A percentile compares a stretch with the other conserved stretches of the same genome.
phyloP scores from a whole-genome alignment of 805 yeast genomes.

The Sungouiozyma ichnusensis region DNA sequence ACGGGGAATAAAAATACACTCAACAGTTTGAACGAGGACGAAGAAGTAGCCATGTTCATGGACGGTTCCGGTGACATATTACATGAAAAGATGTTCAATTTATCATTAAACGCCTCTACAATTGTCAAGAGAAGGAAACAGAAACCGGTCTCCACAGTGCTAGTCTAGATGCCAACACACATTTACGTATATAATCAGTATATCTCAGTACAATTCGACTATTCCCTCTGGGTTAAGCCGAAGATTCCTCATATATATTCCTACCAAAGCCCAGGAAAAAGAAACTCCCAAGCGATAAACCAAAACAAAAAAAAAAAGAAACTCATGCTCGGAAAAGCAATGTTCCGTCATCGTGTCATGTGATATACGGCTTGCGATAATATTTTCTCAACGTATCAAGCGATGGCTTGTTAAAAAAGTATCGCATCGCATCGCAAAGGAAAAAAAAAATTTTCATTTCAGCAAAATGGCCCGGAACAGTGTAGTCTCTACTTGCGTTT shows the following conservation, averaged over 20 bases:
- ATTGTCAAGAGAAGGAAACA: constrained; percentile 33
- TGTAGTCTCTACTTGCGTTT: background rate
- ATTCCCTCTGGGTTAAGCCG: too few species aligned
- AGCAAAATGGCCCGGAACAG: too few species aligned
- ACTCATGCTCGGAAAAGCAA: background rate
- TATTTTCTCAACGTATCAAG: too few species aligned
- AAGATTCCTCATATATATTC: too few species aligned
- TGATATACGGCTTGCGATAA: too few species aligned
- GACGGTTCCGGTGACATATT: constrained; percentile 3
- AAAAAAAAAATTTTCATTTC: background rate
- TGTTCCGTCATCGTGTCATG: background rate
- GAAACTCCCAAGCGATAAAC: too few species aligned
- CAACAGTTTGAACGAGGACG: constrained; percentile 6
- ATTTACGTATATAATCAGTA: too few species aligned
- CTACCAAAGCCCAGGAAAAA: too few species aligned
- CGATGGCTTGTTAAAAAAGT: too few species aligned
- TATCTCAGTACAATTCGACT: too few species aligned
- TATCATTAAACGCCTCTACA: constrained; percentile 30
- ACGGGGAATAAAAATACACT: background rate
- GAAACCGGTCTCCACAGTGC: background rate
- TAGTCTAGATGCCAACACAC: background rate
- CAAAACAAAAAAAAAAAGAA: too few species aligned
- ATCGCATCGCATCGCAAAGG: background rate
- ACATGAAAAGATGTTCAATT: constrained; percentile 27
- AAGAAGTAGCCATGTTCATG: constrained; percentile 5